Conservation (phyloP, 306 rosid genomes). For the Cucumis sativus region DNA sequence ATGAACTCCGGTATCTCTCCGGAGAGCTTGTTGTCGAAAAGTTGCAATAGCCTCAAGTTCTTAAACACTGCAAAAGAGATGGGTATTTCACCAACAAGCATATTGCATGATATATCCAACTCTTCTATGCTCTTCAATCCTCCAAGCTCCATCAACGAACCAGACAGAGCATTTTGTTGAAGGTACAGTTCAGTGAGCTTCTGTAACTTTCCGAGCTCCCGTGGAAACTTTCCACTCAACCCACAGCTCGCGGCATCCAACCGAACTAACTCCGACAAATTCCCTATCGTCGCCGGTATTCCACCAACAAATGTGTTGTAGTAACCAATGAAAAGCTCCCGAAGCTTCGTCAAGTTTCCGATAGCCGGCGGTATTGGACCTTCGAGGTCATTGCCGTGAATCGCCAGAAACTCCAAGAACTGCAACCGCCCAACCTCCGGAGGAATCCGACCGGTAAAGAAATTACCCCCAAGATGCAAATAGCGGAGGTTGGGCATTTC, state of each 20-base stretch:
- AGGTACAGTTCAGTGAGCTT: slow-evolving; percentile 65
- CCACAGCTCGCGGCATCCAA: slow-evolving; percentile 71
- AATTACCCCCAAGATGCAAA: slow-evolving; percentile 81
- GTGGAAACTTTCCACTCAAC: slow-evolving; percentile 58
- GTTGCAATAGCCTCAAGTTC: slow-evolving; percentile 54
- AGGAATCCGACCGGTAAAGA: slow-evolving; percentile 66
- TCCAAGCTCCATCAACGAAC: slow-evolving; percentile 51
- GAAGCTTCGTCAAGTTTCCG: slow-evolving; percentile 47
- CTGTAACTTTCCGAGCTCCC: slow-evolving; percentile 55
- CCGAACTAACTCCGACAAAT: slow-evolving; percentile 47
- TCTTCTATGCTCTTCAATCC: slow-evolving; percentile 47
- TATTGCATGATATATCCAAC: slow-evolving; percentile 82
- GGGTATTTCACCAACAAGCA: slow-evolving; percentile 71
- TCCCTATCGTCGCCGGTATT: slow-evolving; percentile 64
- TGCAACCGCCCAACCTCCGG: slow-evolving; percentile 50
- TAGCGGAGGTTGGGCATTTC: slow-evolving; percentile 49
- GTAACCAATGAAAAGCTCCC: slow-evolving; percentile 71
- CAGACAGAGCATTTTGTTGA: slow-evolving; percentile 69
- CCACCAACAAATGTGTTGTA: slow-evolving; percentile 51
- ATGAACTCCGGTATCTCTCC: slow-evolving; percentile 79
- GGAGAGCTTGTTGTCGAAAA: slow-evolving; percentile 70
- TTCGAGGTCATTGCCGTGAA: slow-evolving; percentile 67
- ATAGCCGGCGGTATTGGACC: slow-evolving; percentile 61
- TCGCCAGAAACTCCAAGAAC: slow-evolving; percentile 48
- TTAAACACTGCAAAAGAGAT: slow-evolving; percentile 39